These are phyloP conservation scores for Paramecium pentaurelia DNA, from an alignment of 73 alveolate species.

Conservation along the genomic window DNA sequence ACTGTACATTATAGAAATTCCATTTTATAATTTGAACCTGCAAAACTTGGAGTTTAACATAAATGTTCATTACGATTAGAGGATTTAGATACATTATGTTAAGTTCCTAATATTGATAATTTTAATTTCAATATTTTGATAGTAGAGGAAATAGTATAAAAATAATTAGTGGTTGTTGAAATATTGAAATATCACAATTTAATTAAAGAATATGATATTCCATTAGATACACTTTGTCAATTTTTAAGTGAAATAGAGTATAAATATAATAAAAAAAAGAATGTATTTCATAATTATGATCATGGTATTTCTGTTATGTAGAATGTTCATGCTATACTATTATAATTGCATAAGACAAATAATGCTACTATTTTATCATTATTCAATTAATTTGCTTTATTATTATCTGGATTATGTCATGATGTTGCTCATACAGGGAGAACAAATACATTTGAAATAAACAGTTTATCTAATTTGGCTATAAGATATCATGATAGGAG, in stretches of 20 bases:
- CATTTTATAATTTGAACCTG: not conserved
- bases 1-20: not conserved
- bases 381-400: conserved; percentile 43
- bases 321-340: not conserved
- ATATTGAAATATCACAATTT: not conserved
- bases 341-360: not conserved
- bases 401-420: conserved; percentile 75
- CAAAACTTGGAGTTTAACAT: not conserved
- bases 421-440: conserved; percentile 85
- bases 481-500: conserved; percentile 83
- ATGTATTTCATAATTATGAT: conserved; percentile 64
- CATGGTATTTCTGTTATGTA: conserved; percentile 64
- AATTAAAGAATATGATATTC: conserved; percentile 28
- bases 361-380: not conserved
- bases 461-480: conserved; percentile 72
- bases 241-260: conserved; percentile 15
- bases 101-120: not conserved
- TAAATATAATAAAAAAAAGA: conserved; percentile 45
- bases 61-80: not conserved
- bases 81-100: not conserved
- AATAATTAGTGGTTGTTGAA: not conserved
- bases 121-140: not conserved
- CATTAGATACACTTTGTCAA: not conserved
- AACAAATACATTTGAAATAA: conserved; percentile 72
- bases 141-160: not conserved